Conservation (phyloP, 345 rosid genomes). For the Brassica carinata region DNA sequence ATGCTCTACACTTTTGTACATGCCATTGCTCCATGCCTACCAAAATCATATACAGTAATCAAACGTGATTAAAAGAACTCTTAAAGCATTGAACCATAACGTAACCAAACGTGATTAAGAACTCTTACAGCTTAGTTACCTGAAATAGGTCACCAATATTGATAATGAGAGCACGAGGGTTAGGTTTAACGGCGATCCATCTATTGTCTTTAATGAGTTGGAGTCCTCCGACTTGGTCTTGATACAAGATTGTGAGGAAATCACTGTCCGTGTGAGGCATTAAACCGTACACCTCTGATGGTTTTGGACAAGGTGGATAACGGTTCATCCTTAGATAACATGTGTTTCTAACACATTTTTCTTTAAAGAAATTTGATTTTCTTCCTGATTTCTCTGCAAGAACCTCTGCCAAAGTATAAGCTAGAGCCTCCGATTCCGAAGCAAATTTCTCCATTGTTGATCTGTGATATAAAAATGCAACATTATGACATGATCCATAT, state of each 20-base stretch:
- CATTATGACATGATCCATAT: not conserved
- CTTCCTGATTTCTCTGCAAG: conserved; percentile 66
- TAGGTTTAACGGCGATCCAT: conserved; percentile 90
- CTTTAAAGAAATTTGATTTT: conserved; percentile 56
- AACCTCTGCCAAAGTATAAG: conserved; percentile 61
- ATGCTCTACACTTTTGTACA: conserved; percentile 82
- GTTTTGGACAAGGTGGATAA: conserved; percentile 78
- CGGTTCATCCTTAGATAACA: conserved; percentile 87
- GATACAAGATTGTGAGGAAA: conserved; percentile 85
- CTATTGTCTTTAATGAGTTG: conserved; percentile 75
- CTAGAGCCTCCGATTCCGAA: conserved; percentile 59
- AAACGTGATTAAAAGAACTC: not conserved
- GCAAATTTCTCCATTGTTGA: conserved; percentile 71
- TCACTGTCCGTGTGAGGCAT: conserved; percentile 97
- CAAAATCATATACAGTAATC: not conserved
- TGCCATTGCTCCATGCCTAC: conserved; percentile 93
- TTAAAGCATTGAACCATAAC: not conserved
- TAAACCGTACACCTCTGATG: conserved; percentile 60
- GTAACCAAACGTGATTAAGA: not conserved
- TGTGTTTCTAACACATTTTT: conserved; percentile 69
- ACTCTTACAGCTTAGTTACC: conserved; percentile 43
- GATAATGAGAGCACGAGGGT: conserved; percentile 76
- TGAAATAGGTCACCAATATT: conserved; percentile 94
- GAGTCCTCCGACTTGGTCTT: conserved; percentile 91
- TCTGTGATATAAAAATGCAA: conserved; percentile 38